Conservation (phyloP, 129 eudicot species). For the Flaveria sonorensis region DNA sequence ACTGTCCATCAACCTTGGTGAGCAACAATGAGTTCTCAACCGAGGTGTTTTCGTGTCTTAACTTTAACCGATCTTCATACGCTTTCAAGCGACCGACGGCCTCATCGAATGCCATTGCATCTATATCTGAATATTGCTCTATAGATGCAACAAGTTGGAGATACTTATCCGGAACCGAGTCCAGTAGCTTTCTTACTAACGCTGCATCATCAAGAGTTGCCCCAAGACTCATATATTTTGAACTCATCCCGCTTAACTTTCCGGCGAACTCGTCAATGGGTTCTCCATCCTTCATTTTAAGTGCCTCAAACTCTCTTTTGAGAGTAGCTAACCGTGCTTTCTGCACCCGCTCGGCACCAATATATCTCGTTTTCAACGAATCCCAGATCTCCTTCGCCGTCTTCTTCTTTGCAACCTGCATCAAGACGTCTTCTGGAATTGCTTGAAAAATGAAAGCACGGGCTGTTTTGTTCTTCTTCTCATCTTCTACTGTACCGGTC, state of each 20-base stretch:
- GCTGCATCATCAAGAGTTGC: not conserved
- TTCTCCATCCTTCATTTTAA: not conserved
- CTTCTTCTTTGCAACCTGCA: not conserved
- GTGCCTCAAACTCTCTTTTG: no score
- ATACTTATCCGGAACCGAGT: not conserved
- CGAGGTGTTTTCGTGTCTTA: no score
- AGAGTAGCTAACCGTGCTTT: not conserved
- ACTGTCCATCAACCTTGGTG: not conserved
- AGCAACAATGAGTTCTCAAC: not conserved
- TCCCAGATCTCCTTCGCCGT: not conserved
- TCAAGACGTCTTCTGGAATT: not conserved
- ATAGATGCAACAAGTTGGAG: not conserved
- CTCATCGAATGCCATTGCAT: not conserved
- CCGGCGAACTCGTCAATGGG: not conserved
- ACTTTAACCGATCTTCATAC: not conserved
- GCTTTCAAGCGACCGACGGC: not conserved
- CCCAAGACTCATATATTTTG: not conserved
- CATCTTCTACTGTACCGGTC: not conserved
- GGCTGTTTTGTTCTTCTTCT: not conserved
- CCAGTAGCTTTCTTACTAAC: not conserved
- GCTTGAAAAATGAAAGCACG: not conserved
- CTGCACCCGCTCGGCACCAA: not conserved
- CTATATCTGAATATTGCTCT: not conserved
- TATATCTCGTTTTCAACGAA: not conserved
- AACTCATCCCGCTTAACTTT: not conserved